Percentiles rank a stretch among this genome's conserved stretches.
Conservation (phyloP, 2,329 filamentous ascomycete genomes). For the Chrysoporthe deuterocubensis region DNA sequence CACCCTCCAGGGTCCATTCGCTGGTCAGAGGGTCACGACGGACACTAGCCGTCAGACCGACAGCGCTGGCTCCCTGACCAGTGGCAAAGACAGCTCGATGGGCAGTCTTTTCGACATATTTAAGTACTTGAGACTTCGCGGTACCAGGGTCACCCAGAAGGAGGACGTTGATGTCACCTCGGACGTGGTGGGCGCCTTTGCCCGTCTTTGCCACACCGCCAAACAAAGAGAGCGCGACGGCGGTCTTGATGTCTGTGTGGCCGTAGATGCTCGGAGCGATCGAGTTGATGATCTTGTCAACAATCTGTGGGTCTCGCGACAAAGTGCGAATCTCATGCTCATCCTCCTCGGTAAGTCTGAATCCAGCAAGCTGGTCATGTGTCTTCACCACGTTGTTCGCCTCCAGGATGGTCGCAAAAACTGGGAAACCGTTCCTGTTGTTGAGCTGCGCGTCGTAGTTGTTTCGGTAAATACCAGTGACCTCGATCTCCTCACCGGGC, state of each 20-base stretch:
- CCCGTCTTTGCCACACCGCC: conserved; percentile 91
- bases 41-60: conserved; percentile 96
- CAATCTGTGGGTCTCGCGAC: conserved; percentile 86
- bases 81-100: conserved; percentile 97
- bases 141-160: conserved; percentile 96
- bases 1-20: conserved; percentile 97
- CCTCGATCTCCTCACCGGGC: conserved; percentile 95
- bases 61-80: conserved; percentile 93
- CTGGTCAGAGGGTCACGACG: conserved; percentile 92
- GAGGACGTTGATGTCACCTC: conserved; percentile 97
- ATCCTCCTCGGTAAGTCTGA: conserved; percentile 92
- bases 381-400: conserved; percentile 97
- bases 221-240: conserved; percentile 90
- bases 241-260: conserved; percentile 95
- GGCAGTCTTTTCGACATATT: conserved; percentile 97
- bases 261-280: conserved; percentile 98
- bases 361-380: conserved; percentile 95
- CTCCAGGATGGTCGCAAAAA: conserved; percentile 96
- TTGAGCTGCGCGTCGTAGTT: conserved; percentile 98
- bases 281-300: conserved; percentile 90
- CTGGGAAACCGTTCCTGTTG: conserved; percentile 97
- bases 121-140: conserved; percentile 95
- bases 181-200: conserved; percentile 86
- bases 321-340: conserved; percentile 87
- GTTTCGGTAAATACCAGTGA: conserved; percentile 96